These are phyloP conservation scores for Volvox reticuliferus DNA, from an alignment of 139 green algal genomes.

Conservation along the genomic window DNA sequence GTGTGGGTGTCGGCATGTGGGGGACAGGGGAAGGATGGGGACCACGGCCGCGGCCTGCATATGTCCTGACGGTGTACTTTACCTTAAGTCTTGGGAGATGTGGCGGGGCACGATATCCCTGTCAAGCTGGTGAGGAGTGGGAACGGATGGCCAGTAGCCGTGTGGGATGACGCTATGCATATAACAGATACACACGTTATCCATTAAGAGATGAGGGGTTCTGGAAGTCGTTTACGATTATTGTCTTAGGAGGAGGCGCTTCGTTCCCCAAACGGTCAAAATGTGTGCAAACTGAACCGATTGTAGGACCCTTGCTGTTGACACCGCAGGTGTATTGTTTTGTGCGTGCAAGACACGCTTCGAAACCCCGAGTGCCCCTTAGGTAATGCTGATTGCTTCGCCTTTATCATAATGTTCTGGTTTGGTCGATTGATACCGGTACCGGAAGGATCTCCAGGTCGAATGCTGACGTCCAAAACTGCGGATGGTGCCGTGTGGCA, in stretches of 20 bases:
- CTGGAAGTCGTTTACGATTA: background rate
- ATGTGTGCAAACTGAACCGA: background rate
- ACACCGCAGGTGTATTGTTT: conserved; percentile 35
- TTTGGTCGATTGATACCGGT: background rate
- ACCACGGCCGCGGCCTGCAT: no score
- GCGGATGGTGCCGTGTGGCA: background rate
- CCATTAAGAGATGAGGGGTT: background rate
- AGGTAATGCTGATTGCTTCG: background rate
- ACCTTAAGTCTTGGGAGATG: no score
- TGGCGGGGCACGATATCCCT: no score
- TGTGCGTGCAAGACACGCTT: background rate
- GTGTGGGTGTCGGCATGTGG: no score
- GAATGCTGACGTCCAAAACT: background rate
- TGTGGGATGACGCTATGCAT: conserved; percentile 1
- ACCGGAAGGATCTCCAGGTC: background rate
- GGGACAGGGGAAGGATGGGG: no score
- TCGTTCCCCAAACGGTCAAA: background rate
- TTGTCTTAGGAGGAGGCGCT: background rate
- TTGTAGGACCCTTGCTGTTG: background rate
- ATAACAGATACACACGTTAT: background rate
- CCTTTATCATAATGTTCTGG: conserved; percentile 4
- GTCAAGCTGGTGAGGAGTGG: no score
- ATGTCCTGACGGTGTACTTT: no score
- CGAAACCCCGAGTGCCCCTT: background rate
- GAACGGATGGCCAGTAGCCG: background rate